Conservation (phyloP, 768 basidiomycete species). For the Pholiota molesta region DNA sequence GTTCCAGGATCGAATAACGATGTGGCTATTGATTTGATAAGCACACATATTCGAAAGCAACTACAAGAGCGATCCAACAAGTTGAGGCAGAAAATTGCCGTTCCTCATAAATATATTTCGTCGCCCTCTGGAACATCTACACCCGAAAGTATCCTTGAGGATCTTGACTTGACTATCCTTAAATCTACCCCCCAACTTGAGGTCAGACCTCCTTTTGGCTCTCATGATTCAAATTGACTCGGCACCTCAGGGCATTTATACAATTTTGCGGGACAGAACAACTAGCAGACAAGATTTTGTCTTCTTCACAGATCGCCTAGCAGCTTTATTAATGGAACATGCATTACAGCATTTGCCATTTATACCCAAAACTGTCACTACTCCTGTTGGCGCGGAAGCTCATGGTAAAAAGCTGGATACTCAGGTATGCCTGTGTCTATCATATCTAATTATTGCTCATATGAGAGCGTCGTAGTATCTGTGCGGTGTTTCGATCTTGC, state of each 20-base stretch:
- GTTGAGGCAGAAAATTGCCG: constrained; percentile 76
- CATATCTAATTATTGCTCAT: background rate
- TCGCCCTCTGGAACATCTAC: constrained; percentile 38
- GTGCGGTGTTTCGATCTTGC: constrained; percentile 88
- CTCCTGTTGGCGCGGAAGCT: constrained; percentile 61
- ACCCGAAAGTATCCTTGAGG: constrained; percentile 42
- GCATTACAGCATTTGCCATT: constrained; percentile 86
- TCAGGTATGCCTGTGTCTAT: constrained; percentile 41
- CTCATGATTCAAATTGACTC: background rate
- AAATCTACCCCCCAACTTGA: constrained; percentile 80
- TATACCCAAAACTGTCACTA: constrained; percentile 57
- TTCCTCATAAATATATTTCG: constrained; percentile 42
- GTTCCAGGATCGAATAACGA: constrained; percentile 92
- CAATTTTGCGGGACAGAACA: constrained; percentile 75
- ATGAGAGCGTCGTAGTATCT: constrained; percentile 48
- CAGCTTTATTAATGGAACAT: constrained; percentile 83
- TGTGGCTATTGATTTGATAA: constrained; percentile 92
- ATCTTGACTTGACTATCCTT: constrained; percentile 64
- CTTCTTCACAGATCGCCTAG: constrained; percentile 87
- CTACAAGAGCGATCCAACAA: constrained; percentile 76
- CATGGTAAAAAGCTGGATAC: constrained; percentile 66
- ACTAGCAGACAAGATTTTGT: constrained; percentile 86
- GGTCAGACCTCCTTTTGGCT: constrained; percentile 41
- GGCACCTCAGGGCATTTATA: constrained; percentile 77
- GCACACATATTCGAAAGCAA: constrained; percentile 85